Evolutionary conservation across 78 protist genomes (phyloP).

Genomic region (Dictyostelium intermedium): DNA sequence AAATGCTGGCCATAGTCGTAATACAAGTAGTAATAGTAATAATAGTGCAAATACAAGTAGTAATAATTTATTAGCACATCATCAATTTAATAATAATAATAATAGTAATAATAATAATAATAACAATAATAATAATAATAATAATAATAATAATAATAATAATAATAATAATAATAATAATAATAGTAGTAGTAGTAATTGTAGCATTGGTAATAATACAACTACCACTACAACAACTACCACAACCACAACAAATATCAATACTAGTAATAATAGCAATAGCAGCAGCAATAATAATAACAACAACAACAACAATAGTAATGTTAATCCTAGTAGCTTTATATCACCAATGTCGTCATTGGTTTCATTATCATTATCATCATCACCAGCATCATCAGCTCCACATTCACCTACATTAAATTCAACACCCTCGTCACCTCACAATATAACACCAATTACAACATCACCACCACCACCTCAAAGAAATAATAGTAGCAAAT

Average conservation of each 20-base stretch:
- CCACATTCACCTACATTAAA: background rate
- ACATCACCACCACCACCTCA: background rate
- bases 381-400: background rate
- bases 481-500: background rate
- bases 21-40: background rate
- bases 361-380: slow-evolving; percentile 16
- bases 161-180: background rate
- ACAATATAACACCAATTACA: background rate
- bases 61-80: background rate
- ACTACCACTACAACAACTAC: background rate
- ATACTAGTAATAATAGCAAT: background rate
- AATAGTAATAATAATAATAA: slow-evolving; percentile 6
- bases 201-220: background rate
- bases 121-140: background rate
- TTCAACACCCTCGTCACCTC: background rate
- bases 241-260: background rate
- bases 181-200: background rate
- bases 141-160: background rate
- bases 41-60: background rate
- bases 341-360: slow-evolving; percentile 23
- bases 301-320: background rate
- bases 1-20: slow-evolving; percentile 1
- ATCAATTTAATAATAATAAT: background rate
- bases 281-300: background rate
- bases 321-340: background rate